A percentile compares a stretch with the other conserved stretches of the same genome.
These are phyloP conservation scores for Hibiscus mutabilis DNA, from an alignment of 345 rosid species.

Conservation along the genomic window DNA sequence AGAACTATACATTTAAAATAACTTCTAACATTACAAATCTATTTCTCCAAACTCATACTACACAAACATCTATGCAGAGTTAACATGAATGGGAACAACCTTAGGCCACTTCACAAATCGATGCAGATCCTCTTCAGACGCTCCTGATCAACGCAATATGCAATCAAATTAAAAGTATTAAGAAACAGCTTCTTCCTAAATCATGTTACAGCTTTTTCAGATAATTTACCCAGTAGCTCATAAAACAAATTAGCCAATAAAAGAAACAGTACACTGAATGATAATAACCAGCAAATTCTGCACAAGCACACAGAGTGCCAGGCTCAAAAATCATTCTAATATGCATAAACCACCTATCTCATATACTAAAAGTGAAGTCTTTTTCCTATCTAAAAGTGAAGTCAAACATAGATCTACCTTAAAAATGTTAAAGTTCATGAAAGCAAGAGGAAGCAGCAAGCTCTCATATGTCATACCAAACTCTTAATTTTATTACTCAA, in stretches of 20 bases:
- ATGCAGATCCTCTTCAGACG: too few relatives aligned
- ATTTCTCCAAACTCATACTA: too few relatives aligned
- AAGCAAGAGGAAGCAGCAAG: neutral
- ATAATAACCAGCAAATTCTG: neutral
- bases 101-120: too few relatives aligned
- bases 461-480: neutral
- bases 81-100: too few relatives aligned
- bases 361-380: too few relatives aligned
- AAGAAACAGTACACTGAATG: neutral
- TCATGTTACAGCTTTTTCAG: neutral
- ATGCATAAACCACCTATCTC: neutral
- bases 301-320: neutral
- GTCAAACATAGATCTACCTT: neutral
- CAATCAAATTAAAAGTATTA: too few relatives aligned
- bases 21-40: too few relatives aligned
- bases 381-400: too few relatives aligned
- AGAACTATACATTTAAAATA: too few relatives aligned
- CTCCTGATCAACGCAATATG: too few relatives aligned
- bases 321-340: neutral
- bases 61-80: too few relatives aligned
- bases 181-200: neutral
- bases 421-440: neutral
- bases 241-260: neutral
- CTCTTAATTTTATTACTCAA: neutral
- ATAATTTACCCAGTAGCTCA: neutral